Conservation (phyloP, 495 filamentous ascomycete genomes). For the Penicillium angulare region DNA sequence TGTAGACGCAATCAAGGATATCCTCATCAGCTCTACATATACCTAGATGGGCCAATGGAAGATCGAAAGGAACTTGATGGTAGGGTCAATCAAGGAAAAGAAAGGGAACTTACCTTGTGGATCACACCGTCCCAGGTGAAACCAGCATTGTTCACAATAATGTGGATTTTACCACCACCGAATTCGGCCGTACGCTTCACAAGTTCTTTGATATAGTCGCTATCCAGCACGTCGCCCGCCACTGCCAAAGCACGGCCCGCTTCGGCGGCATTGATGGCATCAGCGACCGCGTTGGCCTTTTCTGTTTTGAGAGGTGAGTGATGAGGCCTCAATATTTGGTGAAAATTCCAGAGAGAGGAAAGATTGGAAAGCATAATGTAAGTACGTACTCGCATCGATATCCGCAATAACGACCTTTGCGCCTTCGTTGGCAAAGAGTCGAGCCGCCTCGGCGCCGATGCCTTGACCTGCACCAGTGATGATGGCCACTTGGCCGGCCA, state of each 20-base stretch:
- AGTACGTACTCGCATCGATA: conserved; percentile 64
- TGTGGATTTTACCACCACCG: conserved; percentile 81
- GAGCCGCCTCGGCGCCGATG: conserved; percentile 80
- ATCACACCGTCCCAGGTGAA: conserved; percentile 91
- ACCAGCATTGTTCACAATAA: conserved; percentile 85
- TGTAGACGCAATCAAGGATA: conserved; percentile 19
- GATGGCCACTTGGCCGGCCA: conserved; percentile 78
- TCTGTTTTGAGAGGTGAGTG: conserved; percentile 29
- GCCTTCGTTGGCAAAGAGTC: conserved; percentile 81
- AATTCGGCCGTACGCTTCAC: conserved; percentile 75
- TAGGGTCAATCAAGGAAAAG: background rate
- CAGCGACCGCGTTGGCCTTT: conserved; percentile 62
- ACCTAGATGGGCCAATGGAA: background rate
- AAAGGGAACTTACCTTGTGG: conserved; percentile 59
- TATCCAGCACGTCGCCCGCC: conserved; percentile 69
- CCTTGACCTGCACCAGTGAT: conserved; percentile 87
- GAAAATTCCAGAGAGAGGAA: no score
- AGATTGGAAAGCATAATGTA: background rate
- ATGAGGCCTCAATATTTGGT: no score
- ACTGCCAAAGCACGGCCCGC: conserved; percentile 67
- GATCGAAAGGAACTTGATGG: background rate
- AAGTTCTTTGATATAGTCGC: conserved; percentile 62
- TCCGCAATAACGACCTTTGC: conserved; percentile 80
- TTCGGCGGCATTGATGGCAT: conserved; percentile 59
- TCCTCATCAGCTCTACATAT: background rate